Evolutionary conservation across 768 basidiomycete species (phyloP).

Genomic region (Boletus eberwhitei): DNA sequence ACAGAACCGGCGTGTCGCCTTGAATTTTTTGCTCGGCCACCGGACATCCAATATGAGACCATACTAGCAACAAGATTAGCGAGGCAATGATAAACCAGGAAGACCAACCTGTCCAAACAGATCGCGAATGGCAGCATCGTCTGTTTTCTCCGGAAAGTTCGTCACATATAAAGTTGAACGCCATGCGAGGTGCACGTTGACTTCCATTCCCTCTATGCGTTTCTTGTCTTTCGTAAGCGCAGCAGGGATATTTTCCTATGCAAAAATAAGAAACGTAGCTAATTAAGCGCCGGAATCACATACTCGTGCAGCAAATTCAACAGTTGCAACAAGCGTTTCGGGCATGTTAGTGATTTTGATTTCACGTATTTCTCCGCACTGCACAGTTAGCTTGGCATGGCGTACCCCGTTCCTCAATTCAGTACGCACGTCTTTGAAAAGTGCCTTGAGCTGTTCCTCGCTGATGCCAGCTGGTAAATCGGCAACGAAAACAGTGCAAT

Average conservation of each 20-base stretch:
- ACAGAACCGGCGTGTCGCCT: constrained; percentile 85
- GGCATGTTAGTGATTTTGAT: constrained; percentile 69
- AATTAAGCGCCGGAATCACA: not conserved
- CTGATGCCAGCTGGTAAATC: constrained; percentile 55
- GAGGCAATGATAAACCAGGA: not conserved
- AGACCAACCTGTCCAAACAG: constrained; percentile 71
- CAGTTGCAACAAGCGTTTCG: constrained; percentile 67
- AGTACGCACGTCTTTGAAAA: constrained; percentile 82
- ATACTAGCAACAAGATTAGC: constrained; percentile 48
- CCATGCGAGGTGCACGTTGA: constrained; percentile 89
- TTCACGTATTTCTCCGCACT: constrained; percentile 90
- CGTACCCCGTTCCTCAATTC: not conserved
- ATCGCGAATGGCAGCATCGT: constrained; percentile 71
- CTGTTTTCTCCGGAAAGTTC: constrained; percentile 85
- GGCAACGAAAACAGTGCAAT: constrained; percentile 85
- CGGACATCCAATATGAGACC: constrained; percentile 91
- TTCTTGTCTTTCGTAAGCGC: constrained; percentile 97
- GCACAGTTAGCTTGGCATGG: constrained; percentile 12
- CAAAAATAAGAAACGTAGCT: not conserved
- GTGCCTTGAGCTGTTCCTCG: constrained; percentile 61
- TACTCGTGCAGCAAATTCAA: constrained; percentile 76
- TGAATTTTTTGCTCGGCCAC: constrained; percentile 98
- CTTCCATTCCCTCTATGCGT: constrained; percentile 67
- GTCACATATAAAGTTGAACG: constrained; percentile 92
- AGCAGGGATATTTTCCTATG: constrained; percentile 74